These are phyloP conservation scores for Magnusiomyces starmeri DNA, from an alignment of 1,139 yeast species.

Conservation along the genomic window DNA sequence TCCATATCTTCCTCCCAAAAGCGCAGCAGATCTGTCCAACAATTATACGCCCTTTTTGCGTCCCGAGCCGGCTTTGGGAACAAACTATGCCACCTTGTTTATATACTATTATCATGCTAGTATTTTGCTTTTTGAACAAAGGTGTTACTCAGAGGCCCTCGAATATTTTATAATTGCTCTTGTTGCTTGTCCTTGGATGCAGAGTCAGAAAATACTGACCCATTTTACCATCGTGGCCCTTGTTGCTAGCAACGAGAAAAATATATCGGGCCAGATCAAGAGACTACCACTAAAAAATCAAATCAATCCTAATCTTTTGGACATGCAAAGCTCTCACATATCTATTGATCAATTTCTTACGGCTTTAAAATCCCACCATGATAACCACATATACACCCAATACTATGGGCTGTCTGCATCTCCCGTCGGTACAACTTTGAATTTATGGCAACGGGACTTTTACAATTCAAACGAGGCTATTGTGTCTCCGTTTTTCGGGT, in stretches of 20 bases:
- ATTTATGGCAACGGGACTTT: conserved; percentile 5
- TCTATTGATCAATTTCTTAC: neutral
- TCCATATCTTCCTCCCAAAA: neutral
- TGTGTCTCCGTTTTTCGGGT: neutral
- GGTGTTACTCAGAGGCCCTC: conserved; percentile 22
- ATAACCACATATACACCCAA: neutral
- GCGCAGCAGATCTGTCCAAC: conserved; percentile 6
- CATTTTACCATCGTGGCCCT: conserved; percentile 17
- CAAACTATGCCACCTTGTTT: conserved; percentile 12
- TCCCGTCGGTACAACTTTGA: no score
- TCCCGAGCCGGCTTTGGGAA: conserved; percentile 12
- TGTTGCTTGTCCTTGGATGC: conserved; percentile 14
- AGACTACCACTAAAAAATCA: conserved; percentile 3
- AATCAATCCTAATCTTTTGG: conserved; percentile 9
- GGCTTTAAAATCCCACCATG: neutral
- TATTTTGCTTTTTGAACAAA: conserved; percentile 18
- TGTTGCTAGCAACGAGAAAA: conserved; percentile 14
- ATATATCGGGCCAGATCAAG: neutral
- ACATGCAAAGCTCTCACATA: conserved; percentile 6
- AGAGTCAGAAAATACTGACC: conserved; percentile 14
- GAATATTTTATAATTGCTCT: conserved; percentile 23
- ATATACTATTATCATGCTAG: conserved; percentile 26
- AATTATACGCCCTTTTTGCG: conserved; percentile 7
- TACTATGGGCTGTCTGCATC: neutral
- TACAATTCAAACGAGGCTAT: neutral